These are phyloP conservation scores for Chondrus crispus DNA, from an alignment of 23 red algal genomes.

Conservation along the genomic window DNA sequence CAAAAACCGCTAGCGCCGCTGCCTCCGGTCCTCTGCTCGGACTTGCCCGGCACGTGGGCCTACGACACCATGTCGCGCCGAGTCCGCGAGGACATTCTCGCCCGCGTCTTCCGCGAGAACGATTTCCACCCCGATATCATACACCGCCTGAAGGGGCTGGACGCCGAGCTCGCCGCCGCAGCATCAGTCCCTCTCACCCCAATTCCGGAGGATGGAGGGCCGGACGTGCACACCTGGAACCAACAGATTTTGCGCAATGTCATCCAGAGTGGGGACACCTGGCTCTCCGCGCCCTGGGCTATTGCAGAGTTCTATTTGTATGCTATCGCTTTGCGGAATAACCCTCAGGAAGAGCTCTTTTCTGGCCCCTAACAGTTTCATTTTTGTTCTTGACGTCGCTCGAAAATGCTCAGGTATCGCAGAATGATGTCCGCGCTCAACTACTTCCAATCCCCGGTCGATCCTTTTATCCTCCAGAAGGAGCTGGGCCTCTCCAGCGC, in stretches of 20 bases:
- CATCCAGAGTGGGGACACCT: conserved; percentile 44
- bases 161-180: conserved; percentile 57
- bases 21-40: conserved; percentile 70
- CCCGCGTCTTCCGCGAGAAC: conserved; percentile 92
- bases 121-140: conserved; percentile 21
- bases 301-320: conserved; percentile 93
- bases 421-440: conserved; percentile 79
- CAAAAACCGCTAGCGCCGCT: conserved; percentile 32
- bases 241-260: conserved; percentile 57
- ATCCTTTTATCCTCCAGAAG: conserved; percentile 94
- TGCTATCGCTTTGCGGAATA: too few species aligned
- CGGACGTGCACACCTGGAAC: conserved; percentile 73
- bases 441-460: conserved; percentile 65
- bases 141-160: conserved; percentile 38
- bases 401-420: conserved; percentile 77
- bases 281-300: conserved; percentile 88
- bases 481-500: conserved; percentile 73
- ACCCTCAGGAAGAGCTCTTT: too few species aligned
- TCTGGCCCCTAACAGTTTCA: too few species aligned
- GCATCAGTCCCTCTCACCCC: conserved; percentile 26
- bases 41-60: conserved; percentile 92
- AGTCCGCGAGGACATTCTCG: conserved; percentile 83
- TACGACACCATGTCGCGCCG: conserved; percentile 85
- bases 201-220: conserved; percentile 47
- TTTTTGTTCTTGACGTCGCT: too few species aligned